Conservation (phyloP, 306 rosid species). For the Lathyrus sativus region DNA sequence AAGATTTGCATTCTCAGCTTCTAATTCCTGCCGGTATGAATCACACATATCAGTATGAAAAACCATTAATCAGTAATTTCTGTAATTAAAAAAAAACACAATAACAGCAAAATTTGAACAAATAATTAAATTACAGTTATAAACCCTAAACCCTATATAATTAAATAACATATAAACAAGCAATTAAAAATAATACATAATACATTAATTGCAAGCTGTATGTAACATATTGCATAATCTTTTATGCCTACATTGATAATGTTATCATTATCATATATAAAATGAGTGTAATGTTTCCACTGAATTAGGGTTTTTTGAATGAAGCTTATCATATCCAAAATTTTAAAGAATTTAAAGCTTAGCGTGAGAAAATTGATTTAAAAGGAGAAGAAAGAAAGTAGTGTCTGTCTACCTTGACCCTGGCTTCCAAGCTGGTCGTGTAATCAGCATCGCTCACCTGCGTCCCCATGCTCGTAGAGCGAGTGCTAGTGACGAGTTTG, state of each 20-base stretch:
- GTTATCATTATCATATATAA: background rate
- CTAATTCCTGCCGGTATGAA: constrained; percentile 56
- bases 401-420: constrained; percentile 52
- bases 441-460: constrained; percentile 42
- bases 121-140: background rate
- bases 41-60: constrained; percentile 11
- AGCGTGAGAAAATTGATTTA: background rate
- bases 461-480: constrained; percentile 46
- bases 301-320: constrained; percentile 1
- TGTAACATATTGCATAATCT: background rate
- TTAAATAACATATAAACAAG: background rate
- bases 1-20: constrained; percentile 63
- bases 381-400: constrained; percentile 35
- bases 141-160: background rate
- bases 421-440: constrained; percentile 45
- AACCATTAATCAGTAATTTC: background rate
- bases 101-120: constrained; percentile 6
- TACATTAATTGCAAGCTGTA: background rate
- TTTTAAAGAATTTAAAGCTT: background rate
- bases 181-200: background rate
- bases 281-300: background rate
- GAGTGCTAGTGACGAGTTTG: background rate
- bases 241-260: background rate
- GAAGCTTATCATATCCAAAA: background rate
- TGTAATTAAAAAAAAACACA: background rate